phyloP scores from a whole-genome alignment of 2,329 filamentous ascomycete species.

The Chrysosporium queenslandicum region DNA sequence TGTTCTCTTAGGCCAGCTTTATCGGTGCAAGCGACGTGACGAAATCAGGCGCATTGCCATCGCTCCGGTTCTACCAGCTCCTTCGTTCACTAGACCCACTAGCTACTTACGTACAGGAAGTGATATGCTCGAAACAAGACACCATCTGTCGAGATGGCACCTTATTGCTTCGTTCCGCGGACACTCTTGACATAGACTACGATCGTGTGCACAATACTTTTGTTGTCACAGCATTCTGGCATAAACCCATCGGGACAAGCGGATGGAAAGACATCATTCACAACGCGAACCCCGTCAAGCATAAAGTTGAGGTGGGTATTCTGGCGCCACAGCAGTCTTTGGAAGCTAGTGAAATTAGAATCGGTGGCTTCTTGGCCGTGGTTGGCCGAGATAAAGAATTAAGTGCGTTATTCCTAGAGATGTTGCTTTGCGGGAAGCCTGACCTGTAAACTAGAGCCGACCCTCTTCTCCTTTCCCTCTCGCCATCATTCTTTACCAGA shows the following conservation, averaged over 20 bases:
- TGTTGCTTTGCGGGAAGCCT: slow-evolving; percentile 60
- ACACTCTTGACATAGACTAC: slow-evolving; percentile 66
- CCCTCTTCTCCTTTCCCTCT: slow-evolving; percentile 73
- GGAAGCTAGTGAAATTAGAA: slow-evolving; percentile 62
- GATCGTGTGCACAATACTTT: slow-evolving; percentile 58
- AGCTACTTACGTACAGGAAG: slow-evolving; percentile 43
- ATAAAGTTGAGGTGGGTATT: slow-evolving; percentile 71
- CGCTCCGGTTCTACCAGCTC: slow-evolving; percentile 60
- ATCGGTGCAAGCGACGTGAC: slow-evolving; percentile 48
- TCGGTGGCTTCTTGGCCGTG: slow-evolving; percentile 69
- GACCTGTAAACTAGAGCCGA: slow-evolving; percentile 48
- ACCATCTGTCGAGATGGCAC: slow-evolving; percentile 43
- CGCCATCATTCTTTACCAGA: slow-evolving; percentile 55
- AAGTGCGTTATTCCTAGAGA: slow-evolving; percentile 54
- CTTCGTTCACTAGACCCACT: slow-evolving; percentile 50
- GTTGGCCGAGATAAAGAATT: slow-evolving; percentile 64
- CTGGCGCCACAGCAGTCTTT: slow-evolving; percentile 51
- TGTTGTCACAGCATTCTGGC: slow-evolving; percentile 56
- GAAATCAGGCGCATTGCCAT: slow-evolving; percentile 52
- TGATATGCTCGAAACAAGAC: slow-evolving; percentile 43
- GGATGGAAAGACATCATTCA: slow-evolving; percentile 42
- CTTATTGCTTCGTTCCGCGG: slow-evolving; percentile 43
- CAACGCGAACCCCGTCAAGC: slow-evolving; percentile 18
- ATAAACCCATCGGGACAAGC: slow-evolving; percentile 24
- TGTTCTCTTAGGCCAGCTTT: slow-evolving; percentile 45